Conservation (phyloP, 2,329 filamentous ascomycete species). For the Immersiporthe knoxdaviesiana region DNA sequence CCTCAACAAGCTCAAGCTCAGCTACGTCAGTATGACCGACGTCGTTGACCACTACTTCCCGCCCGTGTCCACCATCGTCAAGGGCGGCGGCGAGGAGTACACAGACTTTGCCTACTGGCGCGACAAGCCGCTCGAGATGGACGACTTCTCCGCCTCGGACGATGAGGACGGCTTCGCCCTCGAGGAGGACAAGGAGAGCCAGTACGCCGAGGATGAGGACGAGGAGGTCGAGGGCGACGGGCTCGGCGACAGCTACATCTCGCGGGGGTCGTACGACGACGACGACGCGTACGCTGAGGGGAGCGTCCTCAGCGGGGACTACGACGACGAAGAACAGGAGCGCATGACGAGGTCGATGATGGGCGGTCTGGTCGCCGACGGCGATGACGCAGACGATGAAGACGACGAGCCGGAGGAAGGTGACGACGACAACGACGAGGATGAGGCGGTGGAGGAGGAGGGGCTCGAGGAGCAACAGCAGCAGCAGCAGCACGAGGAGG, state of each 20-base stretch:
- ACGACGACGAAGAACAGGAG: slow-evolving; percentile 49
- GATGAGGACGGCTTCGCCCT: slow-evolving; percentile 44
- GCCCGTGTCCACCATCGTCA: slow-evolving; percentile 82
- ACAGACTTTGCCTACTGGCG: slow-evolving; percentile 99
- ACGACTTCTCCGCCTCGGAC: slow-evolving; percentile 78
- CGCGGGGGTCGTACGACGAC: slow-evolving; percentile 40
- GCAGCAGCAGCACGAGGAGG: neutral
- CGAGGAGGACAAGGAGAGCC: slow-evolving; percentile 51
- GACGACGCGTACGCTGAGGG: slow-evolving; percentile 40
- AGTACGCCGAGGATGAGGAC: slow-evolving; percentile 46
- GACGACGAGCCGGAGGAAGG: slow-evolving; percentile 43
- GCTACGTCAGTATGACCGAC: slow-evolving; percentile 95
- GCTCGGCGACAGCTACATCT: slow-evolving; percentile 50
- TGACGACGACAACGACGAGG: slow-evolving; percentile 30
- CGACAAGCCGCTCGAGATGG: slow-evolving; percentile 78
- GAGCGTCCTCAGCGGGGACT: slow-evolving; percentile 48
- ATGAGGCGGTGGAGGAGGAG: slow-evolving; percentile 35
- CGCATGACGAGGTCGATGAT: slow-evolving; percentile 45
- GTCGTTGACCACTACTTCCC: slow-evolving; percentile 99
- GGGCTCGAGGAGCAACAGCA: slow-evolving; percentile 32
- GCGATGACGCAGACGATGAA: slow-evolving; percentile 40
- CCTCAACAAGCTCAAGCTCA: slow-evolving; percentile 93
- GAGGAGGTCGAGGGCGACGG: slow-evolving; percentile 51
- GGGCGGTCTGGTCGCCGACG: slow-evolving; percentile 43
- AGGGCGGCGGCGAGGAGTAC: slow-evolving; percentile 88